Evolutionary conservation across 106 monocot species (phyloP).

Genomic region (Dioscorea alata): DNA sequence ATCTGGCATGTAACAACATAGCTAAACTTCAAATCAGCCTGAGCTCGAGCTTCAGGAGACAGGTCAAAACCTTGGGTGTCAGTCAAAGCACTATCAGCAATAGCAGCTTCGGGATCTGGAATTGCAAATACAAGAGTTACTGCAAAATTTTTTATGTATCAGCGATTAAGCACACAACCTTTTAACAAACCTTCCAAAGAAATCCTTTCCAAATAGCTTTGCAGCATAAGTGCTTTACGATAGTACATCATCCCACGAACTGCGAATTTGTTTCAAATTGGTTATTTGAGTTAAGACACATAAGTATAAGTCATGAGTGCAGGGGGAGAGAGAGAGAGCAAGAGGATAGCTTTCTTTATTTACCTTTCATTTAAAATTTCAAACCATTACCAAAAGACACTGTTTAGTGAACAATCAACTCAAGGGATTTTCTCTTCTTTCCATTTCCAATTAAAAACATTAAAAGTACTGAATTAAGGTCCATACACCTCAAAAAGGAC

Average conservation of each 20-base stretch:
- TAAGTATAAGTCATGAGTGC: background rate
- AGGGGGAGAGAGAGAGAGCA: background rate
- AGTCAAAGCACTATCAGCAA: slow-evolving; percentile 11
- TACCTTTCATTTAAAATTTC: too few species aligned
- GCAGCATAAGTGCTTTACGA: slow-evolving; percentile 79
- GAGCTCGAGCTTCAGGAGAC: slow-evolving; percentile 73
- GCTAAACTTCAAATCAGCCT: slow-evolving; percentile 76
- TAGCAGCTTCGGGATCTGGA: slow-evolving; percentile 36
- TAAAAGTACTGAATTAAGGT: too few species aligned
- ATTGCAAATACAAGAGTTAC: background rate
- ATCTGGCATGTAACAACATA: slow-evolving; percentile 93
- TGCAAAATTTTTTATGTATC: too few species aligned
- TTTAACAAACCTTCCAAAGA: slow-evolving; percentile 21
- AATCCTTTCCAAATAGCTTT: slow-evolving; percentile 67
- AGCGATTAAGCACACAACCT: too few species aligned
- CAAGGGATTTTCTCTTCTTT: too few species aligned
- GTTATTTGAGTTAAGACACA: background rate
- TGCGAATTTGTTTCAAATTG: slow-evolving; percentile 13
- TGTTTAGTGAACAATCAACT: too few species aligned
- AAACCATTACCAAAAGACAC: too few species aligned
- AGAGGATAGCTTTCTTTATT: too few species aligned
- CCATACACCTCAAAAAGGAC: too few species aligned
- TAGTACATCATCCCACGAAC: slow-evolving; percentile 97
- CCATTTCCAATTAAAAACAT: too few species aligned
- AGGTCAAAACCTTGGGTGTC: slow-evolving; percentile 75